Evolutionary conservation across 495 filamentous ascomycete genomes (phyloP).

Genomic region (Penicillium arizonense): DNA sequence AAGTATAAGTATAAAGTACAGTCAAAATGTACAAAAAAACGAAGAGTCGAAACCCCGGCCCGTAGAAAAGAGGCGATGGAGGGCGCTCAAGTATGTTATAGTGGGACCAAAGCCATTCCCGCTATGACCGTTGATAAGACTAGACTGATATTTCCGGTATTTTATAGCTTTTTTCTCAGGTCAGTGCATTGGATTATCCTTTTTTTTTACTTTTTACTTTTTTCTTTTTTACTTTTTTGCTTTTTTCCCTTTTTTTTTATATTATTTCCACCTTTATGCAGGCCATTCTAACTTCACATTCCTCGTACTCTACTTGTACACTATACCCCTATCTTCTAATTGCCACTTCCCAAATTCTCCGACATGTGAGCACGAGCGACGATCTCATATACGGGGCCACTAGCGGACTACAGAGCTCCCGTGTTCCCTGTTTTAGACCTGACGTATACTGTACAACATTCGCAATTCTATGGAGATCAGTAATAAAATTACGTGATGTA

Average conservation of each 20-base stretch:
- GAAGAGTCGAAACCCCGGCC: conserved; percentile 1
- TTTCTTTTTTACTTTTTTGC: neutral
- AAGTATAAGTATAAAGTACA: conserved; percentile 9
- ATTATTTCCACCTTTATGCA: neutral
- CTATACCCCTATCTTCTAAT: neutral
- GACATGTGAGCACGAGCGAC: conserved; percentile 20
- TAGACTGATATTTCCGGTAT: conserved; percentile 4
- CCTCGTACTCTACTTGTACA: too few species aligned
- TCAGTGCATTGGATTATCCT: conserved; percentile 1
- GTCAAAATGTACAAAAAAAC: conserved; percentile 1
- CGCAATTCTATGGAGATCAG: too few species aligned
- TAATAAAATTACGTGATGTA: too few species aligned
- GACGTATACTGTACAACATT: conserved; percentile 11
- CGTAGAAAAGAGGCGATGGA: conserved; percentile 8
- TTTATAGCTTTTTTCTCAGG: conserved; percentile 2
- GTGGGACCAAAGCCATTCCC: conserved; percentile 23
- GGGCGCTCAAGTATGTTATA: conserved; percentile 20
- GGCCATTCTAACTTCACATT: too few species aligned
- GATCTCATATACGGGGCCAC: neutral
- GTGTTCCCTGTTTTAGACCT: conserved; percentile 22
- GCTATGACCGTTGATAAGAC: conserved; percentile 18
- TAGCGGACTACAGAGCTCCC: conserved; percentile 7
- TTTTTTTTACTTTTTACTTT: conserved; percentile 5
- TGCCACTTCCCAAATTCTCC: conserved; percentile 9
- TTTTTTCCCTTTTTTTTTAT: neutral